phyloP scores from a whole-genome alignment of 805 yeast species.

The Wickerhamiella slavikovae region DNA sequence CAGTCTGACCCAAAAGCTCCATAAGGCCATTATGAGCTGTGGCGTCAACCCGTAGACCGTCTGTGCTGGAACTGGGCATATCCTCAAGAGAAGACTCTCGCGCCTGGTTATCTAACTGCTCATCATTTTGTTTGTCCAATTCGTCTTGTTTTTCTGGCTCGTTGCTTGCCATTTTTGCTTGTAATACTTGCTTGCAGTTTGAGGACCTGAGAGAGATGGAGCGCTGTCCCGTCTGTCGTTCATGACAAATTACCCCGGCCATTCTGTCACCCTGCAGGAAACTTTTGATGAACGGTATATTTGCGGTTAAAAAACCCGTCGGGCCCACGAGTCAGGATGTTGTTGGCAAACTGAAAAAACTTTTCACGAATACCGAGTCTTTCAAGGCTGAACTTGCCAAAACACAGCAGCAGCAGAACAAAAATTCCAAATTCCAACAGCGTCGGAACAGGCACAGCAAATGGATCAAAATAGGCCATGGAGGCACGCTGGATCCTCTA shows the following conservation, averaged over 20 bases:
- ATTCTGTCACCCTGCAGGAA: too few species aligned
- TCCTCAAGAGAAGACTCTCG: too few species aligned
- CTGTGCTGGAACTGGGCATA: background rate
- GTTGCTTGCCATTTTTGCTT: too few species aligned
- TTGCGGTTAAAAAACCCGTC: constrained; percentile 77
- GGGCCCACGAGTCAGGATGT: constrained; percentile 69
- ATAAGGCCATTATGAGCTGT: constrained; percentile 12
- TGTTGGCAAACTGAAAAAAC: constrained; percentile 40
- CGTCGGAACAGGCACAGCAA: constrained; percentile 4
- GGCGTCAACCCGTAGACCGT: constrained; percentile 11
- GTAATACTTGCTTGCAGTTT: too few species aligned
- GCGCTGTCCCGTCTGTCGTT: too few species aligned
- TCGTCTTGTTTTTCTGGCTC: too few species aligned
- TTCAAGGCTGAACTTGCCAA: constrained; percentile 24
- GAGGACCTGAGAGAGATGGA: too few species aligned
- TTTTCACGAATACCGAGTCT: constrained; percentile 37
- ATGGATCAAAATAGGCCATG: constrained; percentile 80
- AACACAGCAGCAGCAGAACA: constrained; percentile 1
- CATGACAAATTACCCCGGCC: too few species aligned
- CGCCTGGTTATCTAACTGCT: too few species aligned
- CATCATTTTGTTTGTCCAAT: too few species aligned
- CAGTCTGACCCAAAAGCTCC: constrained; percentile 4
- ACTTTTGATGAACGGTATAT: constrained; percentile 60
- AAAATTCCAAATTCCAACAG: constrained; percentile 28
- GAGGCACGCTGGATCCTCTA: constrained; percentile 89